Evolutionary conservation across 2,329 filamentous ascomycete species (phyloP).

Genomic region (Cryphonectria nitschkei): DNA sequence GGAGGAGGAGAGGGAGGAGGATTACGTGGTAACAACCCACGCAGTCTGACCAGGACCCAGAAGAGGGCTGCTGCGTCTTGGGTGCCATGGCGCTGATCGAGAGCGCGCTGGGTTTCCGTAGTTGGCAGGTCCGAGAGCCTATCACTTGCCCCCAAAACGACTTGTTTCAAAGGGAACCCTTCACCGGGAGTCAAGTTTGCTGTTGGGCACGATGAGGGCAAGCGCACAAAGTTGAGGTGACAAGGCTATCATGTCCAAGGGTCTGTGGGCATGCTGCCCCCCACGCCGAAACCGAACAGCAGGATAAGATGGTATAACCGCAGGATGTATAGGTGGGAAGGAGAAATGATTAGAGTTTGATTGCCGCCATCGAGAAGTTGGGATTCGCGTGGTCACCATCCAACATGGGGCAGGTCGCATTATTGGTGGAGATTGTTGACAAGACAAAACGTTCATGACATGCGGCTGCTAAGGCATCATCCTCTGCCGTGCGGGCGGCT

Average conservation of each 20-base stretch:
- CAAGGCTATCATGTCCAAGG: neutral
- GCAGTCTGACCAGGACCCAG: neutral
- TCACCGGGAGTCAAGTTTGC: neutral
- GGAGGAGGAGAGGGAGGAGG: neutral
- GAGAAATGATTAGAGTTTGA: neutral
- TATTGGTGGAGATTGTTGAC: neutral
- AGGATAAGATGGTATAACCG: neutral
- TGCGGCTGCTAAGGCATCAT: neutral
- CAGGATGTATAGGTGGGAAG: neutral
- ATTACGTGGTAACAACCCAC: neutral
- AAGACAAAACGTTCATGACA: neutral
- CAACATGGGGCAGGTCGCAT: constrained; percentile 2
- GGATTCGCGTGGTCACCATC: neutral
- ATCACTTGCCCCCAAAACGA: neutral
- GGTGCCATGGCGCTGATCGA: neutral
- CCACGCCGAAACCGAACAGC: neutral
- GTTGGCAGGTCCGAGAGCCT: neutral
- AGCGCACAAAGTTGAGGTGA: neutral
- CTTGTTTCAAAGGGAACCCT: neutral
- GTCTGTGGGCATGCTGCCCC: neutral
- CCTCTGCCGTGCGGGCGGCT: neutral
- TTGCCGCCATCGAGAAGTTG: neutral
- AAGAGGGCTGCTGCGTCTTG: neutral
- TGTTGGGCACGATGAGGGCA: neutral
- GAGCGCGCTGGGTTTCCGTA: neutral